Percentiles rank a stretch among this genome's conserved stretches.
These are phyloP conservation scores for Penicillium turbatum DNA, from an alignment of 495 filamentous ascomycete species.

Conservation along the genomic window DNA sequence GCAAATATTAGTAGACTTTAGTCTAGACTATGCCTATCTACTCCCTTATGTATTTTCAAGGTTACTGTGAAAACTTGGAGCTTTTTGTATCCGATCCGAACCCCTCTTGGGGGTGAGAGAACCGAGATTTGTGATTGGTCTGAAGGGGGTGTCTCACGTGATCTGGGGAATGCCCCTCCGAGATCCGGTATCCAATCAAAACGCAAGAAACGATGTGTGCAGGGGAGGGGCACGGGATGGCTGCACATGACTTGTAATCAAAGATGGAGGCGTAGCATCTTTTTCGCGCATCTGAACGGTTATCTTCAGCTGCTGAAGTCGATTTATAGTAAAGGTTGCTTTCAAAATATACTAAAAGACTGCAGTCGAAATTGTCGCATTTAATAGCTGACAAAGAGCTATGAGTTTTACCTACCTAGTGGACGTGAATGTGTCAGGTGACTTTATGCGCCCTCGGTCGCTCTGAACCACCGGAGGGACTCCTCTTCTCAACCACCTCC, in stretches of 20 bases:
- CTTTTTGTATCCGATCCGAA: slow-evolving; percentile 1
- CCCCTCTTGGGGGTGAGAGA: neutral
- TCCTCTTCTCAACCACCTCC: slow-evolving; percentile 28
- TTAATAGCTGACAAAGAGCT: no score
- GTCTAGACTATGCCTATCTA: neutral
- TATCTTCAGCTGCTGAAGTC: slow-evolving; percentile 5
- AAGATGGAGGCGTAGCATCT: neutral
- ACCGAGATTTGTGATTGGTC: neutral
- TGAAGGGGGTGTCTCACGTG: slow-evolving; percentile 15
- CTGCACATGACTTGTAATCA: slow-evolving; percentile 38
- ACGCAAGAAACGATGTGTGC: neutral
- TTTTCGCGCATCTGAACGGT: neutral
- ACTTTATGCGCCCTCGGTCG: slow-evolving; percentile 30
- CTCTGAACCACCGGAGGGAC: slow-evolving; percentile 19
- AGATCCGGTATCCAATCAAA: slow-evolving; percentile 33
- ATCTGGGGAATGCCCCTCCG: slow-evolving; percentile 23
- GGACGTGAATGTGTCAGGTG: slow-evolving; percentile 30
- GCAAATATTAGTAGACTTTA: neutral
- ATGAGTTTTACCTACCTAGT: no score
- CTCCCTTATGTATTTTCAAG: neutral
- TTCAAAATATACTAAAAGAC: no score
- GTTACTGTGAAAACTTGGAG: neutral
- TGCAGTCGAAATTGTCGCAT: no score
- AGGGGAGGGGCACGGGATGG: slow-evolving; percentile 41
- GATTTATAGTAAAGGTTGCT: neutral